Conservation (phyloP, 306 rosid genomes). For the Delonix regia region DNA sequence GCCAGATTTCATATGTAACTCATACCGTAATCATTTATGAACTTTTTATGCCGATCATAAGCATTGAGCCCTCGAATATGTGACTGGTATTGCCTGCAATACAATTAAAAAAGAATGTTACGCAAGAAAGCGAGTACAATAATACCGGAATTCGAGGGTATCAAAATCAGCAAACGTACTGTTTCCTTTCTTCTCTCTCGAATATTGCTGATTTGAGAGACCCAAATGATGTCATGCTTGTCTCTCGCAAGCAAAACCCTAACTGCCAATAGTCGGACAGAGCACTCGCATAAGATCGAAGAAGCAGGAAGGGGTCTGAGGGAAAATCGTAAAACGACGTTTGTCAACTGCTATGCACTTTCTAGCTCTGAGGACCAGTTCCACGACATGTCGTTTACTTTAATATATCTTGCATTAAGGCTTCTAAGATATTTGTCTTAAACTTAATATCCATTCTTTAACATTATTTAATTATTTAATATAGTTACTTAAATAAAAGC, state of each 20-base stretch:
- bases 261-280: neutral
- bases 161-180: slow-evolving; percentile 24
- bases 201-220: slow-evolving; percentile 50
- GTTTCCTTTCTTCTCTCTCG: slow-evolving; percentile 55
- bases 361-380: neutral
- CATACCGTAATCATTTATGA: slow-evolving; percentile 71
- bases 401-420: too few species aligned
- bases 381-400: neutral
- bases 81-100: slow-evolving; percentile 51
- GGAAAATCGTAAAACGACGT: neutral
- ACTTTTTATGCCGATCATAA: slow-evolving; percentile 53
- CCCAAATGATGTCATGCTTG: slow-evolving; percentile 46
- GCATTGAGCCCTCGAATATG: slow-evolving; percentile 61
- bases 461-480: too few species aligned
- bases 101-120: neutral
- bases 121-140: neutral
- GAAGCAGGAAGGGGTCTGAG: neutral
- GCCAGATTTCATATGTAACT: neutral
- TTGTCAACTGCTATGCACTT: too few species aligned
- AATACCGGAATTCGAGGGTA: neutral
- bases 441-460: too few species aligned
- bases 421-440: too few species aligned
- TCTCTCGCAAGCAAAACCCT: slow-evolving; percentile 6
- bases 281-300: neutral
- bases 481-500: too few species aligned